Percentiles rank a stretch among this genome's conserved stretches.
Evolutionary conservation across 768 basidiomycete genomes (phyloP).

Genomic region (Leucocoprinus birnbaumii): DNA sequence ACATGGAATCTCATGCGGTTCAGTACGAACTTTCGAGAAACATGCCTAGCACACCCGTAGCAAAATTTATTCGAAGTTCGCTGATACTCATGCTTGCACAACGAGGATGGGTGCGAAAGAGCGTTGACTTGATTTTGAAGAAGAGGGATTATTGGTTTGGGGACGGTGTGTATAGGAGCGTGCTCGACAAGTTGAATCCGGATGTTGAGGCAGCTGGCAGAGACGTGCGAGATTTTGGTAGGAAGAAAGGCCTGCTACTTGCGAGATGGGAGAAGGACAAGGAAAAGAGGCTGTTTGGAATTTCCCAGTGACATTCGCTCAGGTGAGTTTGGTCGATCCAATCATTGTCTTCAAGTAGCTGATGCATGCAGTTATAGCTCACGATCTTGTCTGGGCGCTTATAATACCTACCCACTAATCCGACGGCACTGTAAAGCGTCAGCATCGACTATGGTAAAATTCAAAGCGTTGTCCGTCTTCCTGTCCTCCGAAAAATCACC

Average conservation of each 20-base stretch:
- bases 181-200: neutral
- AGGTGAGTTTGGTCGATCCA: no score
- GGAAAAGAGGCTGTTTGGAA: neutral
- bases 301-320: no score
- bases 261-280: conserved; percentile 3
- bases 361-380: no score
- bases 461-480: no score
- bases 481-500: no score
- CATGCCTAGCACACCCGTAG: neutral
- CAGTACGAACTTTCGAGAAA: neutral
- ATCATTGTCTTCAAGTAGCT: no score
- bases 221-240: neutral
- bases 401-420: no score
- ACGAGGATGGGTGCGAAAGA: neutral
- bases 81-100: conserved; percentile 3
- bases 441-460: no score
- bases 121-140: neutral
- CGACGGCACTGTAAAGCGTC: no score
- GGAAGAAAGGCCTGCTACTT: no score
- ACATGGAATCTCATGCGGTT: neutral
- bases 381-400: no score
- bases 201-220: neutral
- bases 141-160: neutral
- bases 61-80: neutral
- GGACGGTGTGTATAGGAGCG: neutral